phyloP scores from a whole-genome alignment of 2,329 filamentous ascomycete genomes.

The Fusarium sp. region DNA sequence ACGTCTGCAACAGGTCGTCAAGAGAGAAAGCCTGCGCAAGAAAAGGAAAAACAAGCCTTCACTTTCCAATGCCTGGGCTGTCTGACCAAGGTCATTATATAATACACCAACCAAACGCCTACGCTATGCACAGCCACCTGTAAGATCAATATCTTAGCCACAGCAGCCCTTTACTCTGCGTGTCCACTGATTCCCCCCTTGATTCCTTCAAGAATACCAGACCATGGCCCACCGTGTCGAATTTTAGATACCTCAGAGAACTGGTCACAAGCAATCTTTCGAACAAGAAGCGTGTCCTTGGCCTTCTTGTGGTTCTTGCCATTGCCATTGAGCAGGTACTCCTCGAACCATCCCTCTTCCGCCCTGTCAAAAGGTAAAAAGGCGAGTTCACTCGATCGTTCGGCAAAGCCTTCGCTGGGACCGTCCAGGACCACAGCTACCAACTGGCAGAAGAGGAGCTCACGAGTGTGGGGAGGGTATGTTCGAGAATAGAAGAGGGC shows the following conservation, averaged over 20 bases:
- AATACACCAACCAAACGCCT: slow-evolving; percentile 36
- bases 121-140: slow-evolving; percentile 37
- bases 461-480: slow-evolving; percentile 68
- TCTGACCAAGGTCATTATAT: neutral
- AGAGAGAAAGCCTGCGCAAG: neutral
- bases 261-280: slow-evolving; percentile 73
- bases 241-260: slow-evolving; percentile 59
- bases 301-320: slow-evolving; percentile 71
- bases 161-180: slow-evolving; percentile 30
- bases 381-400: slow-evolving; percentile 73
- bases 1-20: neutral
- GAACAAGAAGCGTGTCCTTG: slow-evolving; percentile 78
- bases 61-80: neutral
- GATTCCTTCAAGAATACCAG: slow-evolving; percentile 60
- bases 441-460: slow-evolving; percentile 72
- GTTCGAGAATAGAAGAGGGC: slow-evolving; percentile 77
- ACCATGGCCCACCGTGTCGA: slow-evolving; percentile 57
- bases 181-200: slow-evolving; percentile 55
- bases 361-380: slow-evolving; percentile 74
- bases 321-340: slow-evolving; percentile 70
- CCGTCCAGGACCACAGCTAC: slow-evolving; percentile 65
- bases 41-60: neutral
- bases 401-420: slow-evolving; percentile 54
- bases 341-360: slow-evolving; percentile 80
- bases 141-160: neutral